Base-by-base conservation (phyloP, 768 basidiomycete genomes). In the Ramaria rubella region DNA sequence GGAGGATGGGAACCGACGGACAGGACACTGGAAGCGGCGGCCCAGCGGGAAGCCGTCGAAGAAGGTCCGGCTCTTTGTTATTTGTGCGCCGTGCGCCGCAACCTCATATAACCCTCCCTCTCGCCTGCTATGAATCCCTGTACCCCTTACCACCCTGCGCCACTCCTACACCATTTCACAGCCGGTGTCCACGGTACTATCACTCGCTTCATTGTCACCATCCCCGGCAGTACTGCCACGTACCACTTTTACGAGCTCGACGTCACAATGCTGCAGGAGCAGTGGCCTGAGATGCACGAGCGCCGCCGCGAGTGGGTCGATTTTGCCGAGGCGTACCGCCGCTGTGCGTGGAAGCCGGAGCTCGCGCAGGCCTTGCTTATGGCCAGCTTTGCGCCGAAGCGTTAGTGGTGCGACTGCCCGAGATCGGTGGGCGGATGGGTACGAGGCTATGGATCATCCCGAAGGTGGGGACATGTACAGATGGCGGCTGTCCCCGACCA, bases 221-320 rank as follows among this genome's bases (percentile, higher is more conserved):
- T 90, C 70, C 81, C 84, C 59, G 81, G 86, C 40, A 81, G 85
- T 33, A 81, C 88, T 51, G 80, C 86, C 53, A 93, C 83, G 36
- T 93, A 91, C 73, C 90, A 93, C 72, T 91, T 93, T 62, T 93
- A 87, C 73, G 90, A 93, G 70, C 80, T 93, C 64, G 90, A 93
- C 70, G 89, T 91, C 48, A 75, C 79, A 15, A 74, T 73, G 38
- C 80, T 93, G 57, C 90, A 91, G 63, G 75, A 80, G 60, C 83
- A 87, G 59, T 93, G 90, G 90, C 73, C 88, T 57, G 90, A 93
- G 69, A 74, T 80, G 64, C 77, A 82, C 61, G 90, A 93, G 73
- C 82, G 90, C 59, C 77, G 75, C 68, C 74, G 90, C 63, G 90
- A 92, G 73, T 91, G 88, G 89, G 89, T 93, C 63, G 89, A 91